Evolutionary conservation across 2,329 filamentous ascomycete species (phyloP), one percentile per base, ranked within the genome.

Genomic region (Talaromyces sp.): DNA sequence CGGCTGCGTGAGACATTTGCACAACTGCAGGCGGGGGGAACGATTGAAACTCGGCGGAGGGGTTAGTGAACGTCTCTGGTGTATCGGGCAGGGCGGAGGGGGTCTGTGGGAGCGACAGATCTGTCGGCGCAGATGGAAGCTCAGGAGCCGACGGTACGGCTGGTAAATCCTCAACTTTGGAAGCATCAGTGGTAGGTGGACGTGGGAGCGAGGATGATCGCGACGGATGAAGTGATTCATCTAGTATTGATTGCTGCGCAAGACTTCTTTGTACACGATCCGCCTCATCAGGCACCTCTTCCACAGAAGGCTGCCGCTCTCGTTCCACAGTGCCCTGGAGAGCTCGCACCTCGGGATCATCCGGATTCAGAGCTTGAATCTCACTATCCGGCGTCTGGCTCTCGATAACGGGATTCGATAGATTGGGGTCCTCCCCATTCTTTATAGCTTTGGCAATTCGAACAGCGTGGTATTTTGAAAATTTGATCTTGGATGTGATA

Each of bases 391-490:
- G 82, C 22, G 78, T 78, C 9, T 80, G 76, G 63, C 86, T 82
- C 62, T 88, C 83, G 4, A 81, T 83, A 64, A 86, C 87, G 0
- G 94, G 94, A 73, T 98, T 98, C 8, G 91, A 90, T 63, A 90
- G 87, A 77, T 99, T 99, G 3, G 95, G 95, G 73, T 99, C 93
- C 69, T 91, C 89, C 62, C 93, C 93, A 47, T 93, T 91, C 73
- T 93, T 95, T 72, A 97, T 86, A 11, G 95, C 95, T 78, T 92
- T 97, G 16, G 91, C 84, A 73, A 99, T 99, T 65, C 95, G 87
- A 41, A 94, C 82, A 2, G 94, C 93, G 76, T 98, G 96, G 85
- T 92, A 99, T 78, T 98, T 99, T 49, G 94, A 93, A 75, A 92
- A 99, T 76, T 96, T 97, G 79, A 94, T 92, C 82, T 97, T 98